phyloP scores from a whole-genome alignment of 805 yeast genomes.

The Candida coquimbonensis region DNA sequence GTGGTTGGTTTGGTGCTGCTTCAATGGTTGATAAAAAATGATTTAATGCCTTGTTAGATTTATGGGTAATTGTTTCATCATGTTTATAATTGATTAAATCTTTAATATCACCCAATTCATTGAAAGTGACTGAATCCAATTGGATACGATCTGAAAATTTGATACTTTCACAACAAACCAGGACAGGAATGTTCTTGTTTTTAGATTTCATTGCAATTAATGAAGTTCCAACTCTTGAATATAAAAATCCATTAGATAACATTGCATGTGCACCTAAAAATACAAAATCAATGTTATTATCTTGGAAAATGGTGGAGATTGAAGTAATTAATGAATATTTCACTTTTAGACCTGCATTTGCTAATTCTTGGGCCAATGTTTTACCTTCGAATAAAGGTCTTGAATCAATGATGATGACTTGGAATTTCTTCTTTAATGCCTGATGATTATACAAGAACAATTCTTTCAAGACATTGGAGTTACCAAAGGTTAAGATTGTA shows the following conservation, averaged over 20 bases:
- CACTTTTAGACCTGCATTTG: conserved; percentile 53
- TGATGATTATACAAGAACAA: conserved; percentile 64
- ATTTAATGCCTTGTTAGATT: conserved; percentile 44
- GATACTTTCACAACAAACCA: conserved; percentile 91
- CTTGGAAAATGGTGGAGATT: conserved; percentile 66
- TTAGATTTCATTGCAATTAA: conserved; percentile 87
- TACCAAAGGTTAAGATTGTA: conserved; percentile 82
- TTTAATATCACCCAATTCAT: conserved; percentile 80
- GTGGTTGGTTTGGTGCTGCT: conserved; percentile 6
- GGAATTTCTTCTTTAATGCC: conserved; percentile 57
- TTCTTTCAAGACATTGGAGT: conserved; percentile 74
- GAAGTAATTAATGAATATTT: conserved; percentile 78
- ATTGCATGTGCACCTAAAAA: conserved; percentile 96
- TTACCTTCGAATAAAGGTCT: conserved; percentile 94
- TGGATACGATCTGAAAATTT: conserved; percentile 94
- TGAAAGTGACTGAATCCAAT: conserved; percentile 89
- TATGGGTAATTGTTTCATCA: conserved; percentile 40
- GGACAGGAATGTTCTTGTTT: conserved; percentile 83
- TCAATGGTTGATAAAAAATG: conserved; percentile 41
- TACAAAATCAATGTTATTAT: conserved; percentile 80
- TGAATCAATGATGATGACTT: conserved; percentile 84
- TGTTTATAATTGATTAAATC: conserved; percentile 44
- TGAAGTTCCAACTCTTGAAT: conserved; percentile 93
- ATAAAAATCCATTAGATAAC: conserved; percentile 88
- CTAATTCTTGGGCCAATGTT: conserved; percentile 58